A percentile compares a stretch with the other conserved stretches of the same genome.
Evolutionary conservation across 164 flowering plant species (phyloP).

Genomic region (Akebia trifoliata): DNA sequence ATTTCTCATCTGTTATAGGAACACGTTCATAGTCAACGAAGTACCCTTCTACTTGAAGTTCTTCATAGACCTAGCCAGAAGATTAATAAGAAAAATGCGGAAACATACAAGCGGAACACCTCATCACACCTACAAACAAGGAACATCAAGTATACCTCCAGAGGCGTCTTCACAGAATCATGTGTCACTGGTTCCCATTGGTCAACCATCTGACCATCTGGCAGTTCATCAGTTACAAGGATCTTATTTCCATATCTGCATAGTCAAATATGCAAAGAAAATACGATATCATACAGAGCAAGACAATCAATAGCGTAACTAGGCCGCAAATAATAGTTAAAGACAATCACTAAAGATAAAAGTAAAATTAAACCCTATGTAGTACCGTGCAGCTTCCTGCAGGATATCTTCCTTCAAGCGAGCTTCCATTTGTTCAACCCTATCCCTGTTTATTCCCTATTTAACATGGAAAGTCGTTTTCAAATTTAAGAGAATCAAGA

Average conservation of each 20-base stretch:
- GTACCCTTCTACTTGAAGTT: constrained; percentile 65
- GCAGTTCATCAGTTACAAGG: constrained; percentile 99
- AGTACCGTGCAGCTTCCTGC: constrained; percentile 78
- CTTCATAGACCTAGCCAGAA: constrained; percentile 64
- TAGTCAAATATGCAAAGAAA: constrained; percentile 25
- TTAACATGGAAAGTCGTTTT: constrained; percentile 7
- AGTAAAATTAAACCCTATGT: constrained; percentile 4
- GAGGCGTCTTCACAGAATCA: constrained; percentile 80
- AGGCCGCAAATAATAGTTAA: not conserved
- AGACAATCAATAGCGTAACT: not conserved
- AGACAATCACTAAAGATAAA: not conserved
- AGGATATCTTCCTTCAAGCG: constrained; percentile 84
- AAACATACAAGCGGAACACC: not conserved
- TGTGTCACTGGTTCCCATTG: constrained; percentile 90
- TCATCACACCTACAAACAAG: not conserved
- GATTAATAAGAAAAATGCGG: constrained; percentile 1
- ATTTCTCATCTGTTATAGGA: constrained; percentile 91
- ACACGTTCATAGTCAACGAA: constrained; percentile 91
- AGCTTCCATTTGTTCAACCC: constrained; percentile 96
- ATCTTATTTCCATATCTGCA: constrained; percentile 96
- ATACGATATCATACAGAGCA: constrained; percentile 3
- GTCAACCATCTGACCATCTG: constrained; percentile 99
- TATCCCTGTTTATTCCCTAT: constrained; percentile 85
- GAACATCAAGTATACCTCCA: constrained; percentile 51
- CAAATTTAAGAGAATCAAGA: constrained; percentile 4